A percentile compares a stretch with the other conserved stretches of the same genome.
These are phyloP conservation scores for Nemania serpens DNA, from an alignment of 2,329 filamentous ascomycete genomes.

Conservation along the genomic window DNA sequence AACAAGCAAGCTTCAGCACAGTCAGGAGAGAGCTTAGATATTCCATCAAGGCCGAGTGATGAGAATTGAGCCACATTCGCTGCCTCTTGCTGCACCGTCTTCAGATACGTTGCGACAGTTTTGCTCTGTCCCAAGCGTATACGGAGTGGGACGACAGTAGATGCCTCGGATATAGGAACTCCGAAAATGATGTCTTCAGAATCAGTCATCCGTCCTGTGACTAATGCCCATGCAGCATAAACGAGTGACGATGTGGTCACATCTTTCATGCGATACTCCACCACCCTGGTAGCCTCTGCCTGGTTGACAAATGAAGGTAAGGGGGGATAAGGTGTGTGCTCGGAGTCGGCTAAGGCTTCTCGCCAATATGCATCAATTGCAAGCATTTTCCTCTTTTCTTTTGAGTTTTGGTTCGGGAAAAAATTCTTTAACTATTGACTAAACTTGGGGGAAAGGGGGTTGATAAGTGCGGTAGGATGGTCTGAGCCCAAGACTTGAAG, in stretches of 20 bases:
- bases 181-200: conserved; percentile 14
- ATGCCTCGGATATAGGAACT: neutral
- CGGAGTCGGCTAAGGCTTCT: conserved; percentile 10
- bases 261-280: conserved; percentile 2
- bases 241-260: neutral
- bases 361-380: conserved; percentile 9
- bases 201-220: conserved; percentile 10
- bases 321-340: conserved; percentile 14
- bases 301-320: conserved; percentile 4
- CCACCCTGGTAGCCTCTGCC: neutral
- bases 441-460: neutral
- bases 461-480: neutral
- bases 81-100: conserved; percentile 3
- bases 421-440: neutral
- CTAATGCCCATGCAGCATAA: conserved; percentile 12
- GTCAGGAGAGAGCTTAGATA: conserved; percentile 12
- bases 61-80: neutral
- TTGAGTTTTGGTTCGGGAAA: neutral
- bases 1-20: conserved; percentile 12
- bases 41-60: neutral
- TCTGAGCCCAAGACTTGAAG: neutral
- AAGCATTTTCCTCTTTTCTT: neutral
- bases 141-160: conserved; percentile 4
- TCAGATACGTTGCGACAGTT: conserved; percentile 2
- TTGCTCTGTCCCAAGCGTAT: neutral